Base-by-base conservation (phyloP, 768 basidiomycete genomes). In the Glaciozyma antarctica region DNA sequence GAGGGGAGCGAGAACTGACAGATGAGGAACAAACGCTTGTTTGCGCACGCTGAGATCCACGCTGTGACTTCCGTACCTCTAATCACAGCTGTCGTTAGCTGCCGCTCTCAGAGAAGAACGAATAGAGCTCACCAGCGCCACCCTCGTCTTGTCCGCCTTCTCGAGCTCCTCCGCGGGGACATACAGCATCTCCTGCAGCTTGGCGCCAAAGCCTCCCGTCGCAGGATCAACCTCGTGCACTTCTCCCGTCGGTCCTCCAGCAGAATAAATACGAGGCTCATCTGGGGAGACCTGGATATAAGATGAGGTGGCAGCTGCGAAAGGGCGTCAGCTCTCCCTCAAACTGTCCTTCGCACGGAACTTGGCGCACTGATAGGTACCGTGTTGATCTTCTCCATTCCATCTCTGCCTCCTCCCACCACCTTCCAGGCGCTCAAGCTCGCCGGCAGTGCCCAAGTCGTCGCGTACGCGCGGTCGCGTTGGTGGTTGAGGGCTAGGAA, bases 161-260 rank as follows among this genome's bases (percentile, higher is more conserved):
- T 55, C 60, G 17, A 74, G 59, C 58, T 74, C 62, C 13, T 64
- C 64, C 22, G 30, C 21, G 15, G 45, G 45, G 21, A 58, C 66
- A 48, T 70, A 75, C 17, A 75, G 41, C 10, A 73, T 55, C 48
- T 75, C 71, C 52, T 73, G 73, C 16, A 73, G 53, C 64, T 72
- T 70, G 21, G 63, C 53, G 5, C 68, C 71, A 34, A 73, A 72
- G 1, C 69, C 71, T 19, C 64, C 71, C 2, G 68, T 60, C 24
- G 49, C 3, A 1, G 47, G 7, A 19, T 60, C 64, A 0, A 60
- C 24, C 1, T 64, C 48, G 55, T 73, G 72, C 7, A 72, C 49
- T 51, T 75, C 73, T 0, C 72, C 74, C n/a, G 72, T 71, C 0
- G 74, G 74, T 2, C 74, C 74, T n/a, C 74, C 74, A 21, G 72